Evolutionary conservation across 371 early-diverging fungal species (phyloP).

Genomic region (Apophysomyces trapeziformis): DNA sequence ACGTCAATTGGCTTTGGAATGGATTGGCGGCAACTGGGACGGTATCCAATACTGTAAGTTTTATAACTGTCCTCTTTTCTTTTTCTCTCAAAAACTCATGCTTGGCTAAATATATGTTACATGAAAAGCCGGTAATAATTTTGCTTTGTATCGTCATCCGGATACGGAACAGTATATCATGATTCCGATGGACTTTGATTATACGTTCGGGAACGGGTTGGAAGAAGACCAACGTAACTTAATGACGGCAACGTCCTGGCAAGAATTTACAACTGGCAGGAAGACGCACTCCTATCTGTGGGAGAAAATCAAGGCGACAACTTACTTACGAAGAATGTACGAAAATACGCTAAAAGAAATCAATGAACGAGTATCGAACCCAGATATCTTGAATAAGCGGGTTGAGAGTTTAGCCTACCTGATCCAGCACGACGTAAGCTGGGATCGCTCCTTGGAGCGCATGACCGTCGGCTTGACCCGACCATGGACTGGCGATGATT

Average conservation of each 20-base stretch:
- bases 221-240: slow-evolving; percentile 29
- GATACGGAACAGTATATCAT: slow-evolving; percentile 18
- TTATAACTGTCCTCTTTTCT: neutral
- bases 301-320: slow-evolving; percentile 25
- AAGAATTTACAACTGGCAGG: slow-evolving; percentile 23
- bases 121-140: slow-evolving; percentile 33
- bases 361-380: slow-evolving; percentile 18
- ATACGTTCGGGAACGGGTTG: slow-evolving; percentile 44
- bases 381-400: slow-evolving; percentile 19
- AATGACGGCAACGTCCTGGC: slow-evolving; percentile 25
- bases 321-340: slow-evolving; percentile 21
- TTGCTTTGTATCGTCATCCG: slow-evolving; percentile 26
- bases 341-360: slow-evolving; percentile 17
- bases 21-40: slow-evolving; percentile 43
- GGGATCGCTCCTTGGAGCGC: slow-evolving; percentile 27
- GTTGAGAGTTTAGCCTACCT: slow-evolving; percentile 30
- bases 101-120: neutral
- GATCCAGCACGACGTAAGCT: slow-evolving; percentile 27
- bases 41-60: slow-evolving; percentile 30
- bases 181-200: slow-evolving; percentile 55
- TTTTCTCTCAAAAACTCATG: neutral
- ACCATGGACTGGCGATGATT: slow-evolving; percentile 21
- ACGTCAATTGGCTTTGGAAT: slow-evolving; percentile 50
- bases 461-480: slow-evolving; percentile 19
- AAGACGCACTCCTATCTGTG: slow-evolving; percentile 28